Percentiles rank a stretch among this genome's conserved stretches.
Conservation (phyloP, 202 grass and related monocot genomes). For the Panicum virgatum region DNA sequence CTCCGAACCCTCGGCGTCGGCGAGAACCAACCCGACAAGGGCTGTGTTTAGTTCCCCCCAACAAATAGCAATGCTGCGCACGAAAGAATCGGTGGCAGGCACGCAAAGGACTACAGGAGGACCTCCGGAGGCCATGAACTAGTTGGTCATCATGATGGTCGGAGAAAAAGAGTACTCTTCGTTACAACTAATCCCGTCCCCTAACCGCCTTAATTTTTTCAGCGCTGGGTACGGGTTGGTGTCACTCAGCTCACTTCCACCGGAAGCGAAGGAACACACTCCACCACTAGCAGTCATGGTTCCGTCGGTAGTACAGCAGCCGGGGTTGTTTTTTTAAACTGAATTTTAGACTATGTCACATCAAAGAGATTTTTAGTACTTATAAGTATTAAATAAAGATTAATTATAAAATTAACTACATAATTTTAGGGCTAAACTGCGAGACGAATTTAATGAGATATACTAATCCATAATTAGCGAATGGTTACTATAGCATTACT, state of each 20-base stretch:
- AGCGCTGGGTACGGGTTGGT: neutral
- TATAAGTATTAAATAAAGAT: no score
- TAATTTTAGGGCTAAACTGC: no score
- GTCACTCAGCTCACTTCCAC: conserved; percentile 20
- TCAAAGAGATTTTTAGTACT: no score
- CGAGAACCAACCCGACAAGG: no score
- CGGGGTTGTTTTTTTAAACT: no score
- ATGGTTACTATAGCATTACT: no score
- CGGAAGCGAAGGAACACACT: conserved; percentile 32
- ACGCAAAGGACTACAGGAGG: neutral
- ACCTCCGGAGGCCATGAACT: neutral
- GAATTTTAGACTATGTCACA: no score
- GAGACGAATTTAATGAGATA: no score
- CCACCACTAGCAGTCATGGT: neutral
- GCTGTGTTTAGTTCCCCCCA: no score
- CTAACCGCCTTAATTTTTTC: conserved; percentile 1
- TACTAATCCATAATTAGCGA: no score
- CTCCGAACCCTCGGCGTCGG: neutral
- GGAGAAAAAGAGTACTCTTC: neutral
- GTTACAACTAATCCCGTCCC: conserved; percentile 7
- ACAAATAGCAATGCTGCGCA: neutral
- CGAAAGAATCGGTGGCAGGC: neutral
- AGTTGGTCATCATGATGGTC: conserved; percentile 2
- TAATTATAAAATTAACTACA: no score
- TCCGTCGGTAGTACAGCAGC: neutral